Evolutionary conservation across 2,329 filamentous ascomycete species (phyloP), one percentile per base, ranked within the genome.

Genomic region (Tolypocladium pustulatum): DNA sequence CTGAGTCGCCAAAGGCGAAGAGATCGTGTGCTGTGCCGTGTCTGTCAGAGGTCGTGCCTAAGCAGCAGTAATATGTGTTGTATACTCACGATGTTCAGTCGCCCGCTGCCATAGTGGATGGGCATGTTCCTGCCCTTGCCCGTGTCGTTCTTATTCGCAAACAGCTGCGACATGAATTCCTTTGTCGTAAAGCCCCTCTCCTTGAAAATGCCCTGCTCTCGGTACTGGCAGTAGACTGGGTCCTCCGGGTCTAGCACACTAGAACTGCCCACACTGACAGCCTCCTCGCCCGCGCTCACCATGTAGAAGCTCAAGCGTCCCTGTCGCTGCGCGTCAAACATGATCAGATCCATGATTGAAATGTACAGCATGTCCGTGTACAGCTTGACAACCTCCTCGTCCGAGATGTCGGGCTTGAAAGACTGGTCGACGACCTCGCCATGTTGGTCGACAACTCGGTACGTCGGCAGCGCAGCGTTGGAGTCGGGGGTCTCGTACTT

Each of bases 281-380:
- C 94, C 78, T 99, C 94, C 76, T 97, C 92, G 59, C 92, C 92
- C 0, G 91, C 90, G 41, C 89, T 93, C 68, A 93, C 93, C 90
- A 99, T 97, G 75, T 99, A 99, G 75, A 99, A 99, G 72, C 88
- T 92, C 58, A 96, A 76, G 25, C 91, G 85, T n/a, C 92, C 92
- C 74, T 99, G 94, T 53, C 94, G 82, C 74, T 99, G 94, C 0
- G 94, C 92, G 68, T 99, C 94, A 69, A 96, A 97, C 92, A 97
- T 97, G 71, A 97, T 89, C 58, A 96, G 73, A 70, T 99, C 94
- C 91, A 99, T 94, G 65, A 97, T 89, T 58, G 88, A 85, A 12
- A 87, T 77, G 40, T 78, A 81, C 12, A 88, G 67, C 86, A 89
- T 88, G 66, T 86, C 82, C 60, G 76, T 80, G 71, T 87, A 87